Evolutionary conservation across 768 basidiomycete species (phyloP).

Genomic region (Kockovaella imperatae): DNA sequence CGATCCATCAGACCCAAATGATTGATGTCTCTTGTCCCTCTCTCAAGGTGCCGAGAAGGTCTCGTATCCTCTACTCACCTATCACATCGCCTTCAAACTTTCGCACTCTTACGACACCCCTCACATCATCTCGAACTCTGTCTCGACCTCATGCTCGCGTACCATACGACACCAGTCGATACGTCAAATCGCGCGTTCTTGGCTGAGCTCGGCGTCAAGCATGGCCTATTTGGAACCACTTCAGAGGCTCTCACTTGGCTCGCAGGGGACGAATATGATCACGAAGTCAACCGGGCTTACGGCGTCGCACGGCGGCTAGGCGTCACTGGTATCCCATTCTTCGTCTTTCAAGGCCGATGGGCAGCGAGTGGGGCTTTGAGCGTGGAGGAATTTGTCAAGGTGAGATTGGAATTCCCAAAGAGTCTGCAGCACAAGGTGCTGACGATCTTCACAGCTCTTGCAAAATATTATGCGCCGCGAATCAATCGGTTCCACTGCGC

Average conservation of each 20-base stretch:
- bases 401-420: no score
- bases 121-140: slow-evolving; percentile 14
- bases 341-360: slow-evolving; percentile 26
- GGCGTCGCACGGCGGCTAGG: slow-evolving; percentile 14
- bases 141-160: slow-evolving; percentile 17
- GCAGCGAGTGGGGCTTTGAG: slow-evolving; percentile 28
- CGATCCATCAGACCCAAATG: neutral
- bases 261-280: slow-evolving; percentile 16
- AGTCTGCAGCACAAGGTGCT: no score
- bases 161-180: slow-evolving; percentile 10
- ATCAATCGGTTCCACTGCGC: no score
- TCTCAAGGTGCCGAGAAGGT: neutral
- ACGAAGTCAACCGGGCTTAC: slow-evolving; percentile 24
- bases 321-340: slow-evolving; percentile 33
- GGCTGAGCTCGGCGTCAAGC: slow-evolving; percentile 12
- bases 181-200: slow-evolving; percentile 17
- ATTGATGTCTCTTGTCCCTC: neutral
- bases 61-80: slow-evolving; percentile 19
- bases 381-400: slow-evolving; percentile 26
- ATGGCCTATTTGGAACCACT: slow-evolving; percentile 13
- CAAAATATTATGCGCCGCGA: no score
- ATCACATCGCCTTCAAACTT: slow-evolving; percentile 20
- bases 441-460: no score
- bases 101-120: slow-evolving; percentile 11
- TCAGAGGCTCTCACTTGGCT: slow-evolving; percentile 16